Evolutionary conservation across 306 rosid species (phyloP).

Genomic region (Arachis stenosperma): DNA sequence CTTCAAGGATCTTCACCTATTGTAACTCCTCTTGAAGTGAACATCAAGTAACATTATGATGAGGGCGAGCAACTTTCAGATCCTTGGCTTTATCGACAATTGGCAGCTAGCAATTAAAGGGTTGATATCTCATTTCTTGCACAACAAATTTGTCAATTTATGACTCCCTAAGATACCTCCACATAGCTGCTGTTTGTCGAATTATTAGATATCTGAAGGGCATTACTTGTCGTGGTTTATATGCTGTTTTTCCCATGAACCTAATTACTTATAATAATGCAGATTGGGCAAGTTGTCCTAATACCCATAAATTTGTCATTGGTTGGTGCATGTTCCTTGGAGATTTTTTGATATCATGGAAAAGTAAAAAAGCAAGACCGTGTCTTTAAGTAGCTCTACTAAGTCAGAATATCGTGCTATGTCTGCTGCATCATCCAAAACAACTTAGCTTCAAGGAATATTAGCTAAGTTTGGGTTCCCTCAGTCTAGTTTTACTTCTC

Average conservation of each 20-base stretch:
- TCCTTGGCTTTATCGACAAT: not conserved
- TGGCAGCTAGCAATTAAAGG: not conserved
- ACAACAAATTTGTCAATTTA: not conserved
- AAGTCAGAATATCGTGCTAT: not conserved
- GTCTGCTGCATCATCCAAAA: not conserved
- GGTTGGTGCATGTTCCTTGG: not conserved
- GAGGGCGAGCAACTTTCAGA: not conserved
- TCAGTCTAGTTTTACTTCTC: not conserved
- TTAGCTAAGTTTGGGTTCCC: not conserved
- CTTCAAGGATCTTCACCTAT: not conserved
- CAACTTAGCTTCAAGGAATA: not conserved
- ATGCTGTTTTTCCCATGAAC: not conserved
- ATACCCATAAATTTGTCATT: not conserved
- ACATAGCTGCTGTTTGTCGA: not conserved
- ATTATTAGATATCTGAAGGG: not conserved
- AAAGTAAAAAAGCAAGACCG: not conserved
- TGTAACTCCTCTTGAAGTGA: not conserved
- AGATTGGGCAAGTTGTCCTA: not conserved
- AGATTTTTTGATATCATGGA: not conserved
- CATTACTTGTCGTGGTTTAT: not conserved
- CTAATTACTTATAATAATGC: not conserved
- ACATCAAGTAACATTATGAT: too few species aligned
- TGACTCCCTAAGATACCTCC: not conserved
- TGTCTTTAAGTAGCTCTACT: not conserved
- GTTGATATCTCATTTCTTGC: not conserved